Evolutionary conservation across 331 rosid genomes (phyloP).

Genomic region (Malus hybrid): DNA sequence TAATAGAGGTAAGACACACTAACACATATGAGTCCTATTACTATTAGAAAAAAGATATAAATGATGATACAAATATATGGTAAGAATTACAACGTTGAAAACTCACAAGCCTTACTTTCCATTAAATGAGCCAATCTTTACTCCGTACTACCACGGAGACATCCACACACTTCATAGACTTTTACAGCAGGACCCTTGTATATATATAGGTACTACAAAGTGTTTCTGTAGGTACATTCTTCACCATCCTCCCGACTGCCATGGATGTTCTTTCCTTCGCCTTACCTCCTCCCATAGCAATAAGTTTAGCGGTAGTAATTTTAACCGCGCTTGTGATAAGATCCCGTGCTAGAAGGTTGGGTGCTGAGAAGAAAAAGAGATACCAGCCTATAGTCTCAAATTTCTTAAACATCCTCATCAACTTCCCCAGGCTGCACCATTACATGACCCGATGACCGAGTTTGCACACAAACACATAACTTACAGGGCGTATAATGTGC

Average conservation of each 20-base stretch:
- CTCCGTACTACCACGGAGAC: too few relatives aligned
- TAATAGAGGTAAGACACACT: too few relatives aligned
- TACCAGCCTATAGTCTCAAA: conserved; percentile 31
- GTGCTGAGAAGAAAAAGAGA: conserved; percentile 13
- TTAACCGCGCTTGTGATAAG: not conserved
- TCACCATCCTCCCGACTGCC: not conserved
- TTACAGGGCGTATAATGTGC: conserved; percentile 25
- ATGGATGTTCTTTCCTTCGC: not conserved
- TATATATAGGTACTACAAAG: too few relatives aligned
- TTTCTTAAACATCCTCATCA: conserved; percentile 11
- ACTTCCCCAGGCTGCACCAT: conserved; percentile 26
- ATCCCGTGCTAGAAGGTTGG: not conserved
- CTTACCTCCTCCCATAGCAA: not conserved
- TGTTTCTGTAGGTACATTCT: too few relatives aligned
- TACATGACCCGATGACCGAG: conserved; percentile 41
- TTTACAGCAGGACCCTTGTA: too few relatives aligned
- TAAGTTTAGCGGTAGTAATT: not conserved
- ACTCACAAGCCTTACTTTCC: too few relatives aligned
- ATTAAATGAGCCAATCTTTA: too few relatives aligned
- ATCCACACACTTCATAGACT: too few relatives aligned
- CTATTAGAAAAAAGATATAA: too few relatives aligned
- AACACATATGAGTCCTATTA: too few relatives aligned
- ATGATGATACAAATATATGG: too few relatives aligned
- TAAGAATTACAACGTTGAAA: too few relatives aligned
- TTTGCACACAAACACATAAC: conserved; percentile 19